These are phyloP conservation scores for Camptophora hylomeconis DNA, from an alignment of 2,329 filamentous ascomycete species.

Conservation along the genomic window DNA sequence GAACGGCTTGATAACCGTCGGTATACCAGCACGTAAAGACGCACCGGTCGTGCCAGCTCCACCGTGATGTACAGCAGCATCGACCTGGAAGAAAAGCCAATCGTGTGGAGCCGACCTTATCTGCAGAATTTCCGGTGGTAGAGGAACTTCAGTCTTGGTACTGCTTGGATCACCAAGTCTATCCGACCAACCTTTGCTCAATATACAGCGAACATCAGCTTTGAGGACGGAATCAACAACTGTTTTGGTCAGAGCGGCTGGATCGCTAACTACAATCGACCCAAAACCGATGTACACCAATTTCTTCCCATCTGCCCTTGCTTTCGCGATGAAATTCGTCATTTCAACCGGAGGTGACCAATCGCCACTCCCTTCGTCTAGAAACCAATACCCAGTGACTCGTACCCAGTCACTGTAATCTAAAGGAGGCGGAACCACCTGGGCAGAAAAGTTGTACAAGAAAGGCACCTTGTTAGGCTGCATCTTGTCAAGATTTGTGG, in stretches of 20 bases:
- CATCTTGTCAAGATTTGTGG: constrained; percentile 77
- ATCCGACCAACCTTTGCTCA: constrained; percentile 96
- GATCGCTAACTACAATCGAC: constrained; percentile 86
- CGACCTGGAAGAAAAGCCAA: constrained; percentile 89
- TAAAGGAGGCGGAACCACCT: constrained; percentile 82
- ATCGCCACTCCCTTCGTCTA: constrained; percentile 53
- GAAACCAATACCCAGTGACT: constrained; percentile 95
- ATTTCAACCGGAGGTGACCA: constrained; percentile 69
- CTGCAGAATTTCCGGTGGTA: constrained; percentile 70
- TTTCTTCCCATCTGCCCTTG: constrained; percentile 71
- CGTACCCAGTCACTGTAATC: constrained; percentile 98
- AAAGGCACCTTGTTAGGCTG: constrained; percentile 97
- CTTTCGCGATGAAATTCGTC: constrained; percentile 67
- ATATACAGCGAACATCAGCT: constrained; percentile 83
- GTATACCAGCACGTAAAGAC: constrained; percentile 76
- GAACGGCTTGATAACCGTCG: constrained; percentile 91
- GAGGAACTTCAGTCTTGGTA: constrained; percentile 49
- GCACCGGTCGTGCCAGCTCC: constrained; percentile 92
- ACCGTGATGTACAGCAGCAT: constrained; percentile 88
- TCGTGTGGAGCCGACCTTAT: constrained; percentile 91
- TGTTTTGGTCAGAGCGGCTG: constrained; percentile 76
- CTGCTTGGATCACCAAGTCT: constrained; percentile 50
- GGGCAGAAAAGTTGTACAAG: constrained; percentile 91
- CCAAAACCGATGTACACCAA: constrained; percentile 95
- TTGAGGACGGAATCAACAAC: constrained; percentile 83